Evolutionary conservation across 78 protist species (phyloP).

Genomic region (Tieghemostelium lacteum): DNA sequence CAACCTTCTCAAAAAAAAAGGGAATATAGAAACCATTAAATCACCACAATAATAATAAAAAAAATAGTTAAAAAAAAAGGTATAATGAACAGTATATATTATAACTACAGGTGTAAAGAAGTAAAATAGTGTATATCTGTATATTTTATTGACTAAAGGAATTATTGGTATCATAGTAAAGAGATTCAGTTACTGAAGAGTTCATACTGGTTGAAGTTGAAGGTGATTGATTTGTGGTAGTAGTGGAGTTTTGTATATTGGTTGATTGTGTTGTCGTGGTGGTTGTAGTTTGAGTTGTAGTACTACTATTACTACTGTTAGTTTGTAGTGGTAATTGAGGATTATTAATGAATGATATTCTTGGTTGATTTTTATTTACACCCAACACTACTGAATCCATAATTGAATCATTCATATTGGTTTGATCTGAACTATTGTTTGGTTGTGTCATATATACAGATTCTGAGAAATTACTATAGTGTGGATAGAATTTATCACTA

Average conservation of each 20-base stretch:
- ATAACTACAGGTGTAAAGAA: conserved; percentile 2
- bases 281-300: not conserved
- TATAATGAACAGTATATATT: not conserved
- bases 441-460: conserved; percentile 21
- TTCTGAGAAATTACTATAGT: conserved; percentile 23
- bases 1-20: not conserved
- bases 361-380: not conserved
- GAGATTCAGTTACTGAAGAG: conserved; percentile 14
- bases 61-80: not conserved
- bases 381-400: conserved; percentile 15
- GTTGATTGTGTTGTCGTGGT: conserved; percentile 28
- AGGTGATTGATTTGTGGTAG: not conserved
- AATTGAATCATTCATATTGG: not conserved
- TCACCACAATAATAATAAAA: too few species aligned
- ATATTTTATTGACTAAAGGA: conserved; percentile 34
- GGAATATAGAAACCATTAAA: too few species aligned
- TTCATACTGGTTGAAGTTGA: conserved; percentile 12
- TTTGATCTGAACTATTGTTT: conserved; percentile 1
- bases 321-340: too few species aligned
- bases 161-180: conserved; percentile 50
- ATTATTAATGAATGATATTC: too few species aligned
- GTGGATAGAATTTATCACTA: not conserved
- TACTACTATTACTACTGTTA: not conserved
- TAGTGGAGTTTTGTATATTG: not conserved
- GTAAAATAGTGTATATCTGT: too few species aligned